phyloP scores from a whole-genome alignment of 2,329 filamentous ascomycete species.

The Coniella vitis region DNA sequence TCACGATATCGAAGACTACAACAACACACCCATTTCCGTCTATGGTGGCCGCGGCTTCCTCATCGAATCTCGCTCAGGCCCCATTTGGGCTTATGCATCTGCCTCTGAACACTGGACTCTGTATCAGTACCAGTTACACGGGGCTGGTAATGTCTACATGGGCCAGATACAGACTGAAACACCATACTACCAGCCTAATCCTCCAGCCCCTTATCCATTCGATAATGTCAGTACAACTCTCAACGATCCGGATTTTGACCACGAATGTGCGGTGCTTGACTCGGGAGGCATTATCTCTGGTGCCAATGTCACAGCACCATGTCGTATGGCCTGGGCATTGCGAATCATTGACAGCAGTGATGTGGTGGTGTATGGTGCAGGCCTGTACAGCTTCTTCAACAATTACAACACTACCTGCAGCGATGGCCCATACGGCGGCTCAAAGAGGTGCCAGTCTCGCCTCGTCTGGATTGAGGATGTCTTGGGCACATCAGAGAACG shows the following conservation, averaged over 20 bases:
- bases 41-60: slow-evolving; percentile 44
- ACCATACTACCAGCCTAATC: slow-evolving; percentile 64
- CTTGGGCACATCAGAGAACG: slow-evolving; percentile 9
- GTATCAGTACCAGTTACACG: slow-evolving; percentile 62
- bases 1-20: slow-evolving; percentile 44
- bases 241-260: slow-evolving; percentile 45
- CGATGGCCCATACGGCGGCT: slow-evolving; percentile 25
- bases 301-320: slow-evolving; percentile 28
- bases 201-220: slow-evolving; percentile 52
- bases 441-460: slow-evolving; percentile 38
- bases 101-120: slow-evolving; percentile 58
- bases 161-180: slow-evolving; percentile 64
- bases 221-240: slow-evolving; percentile 29
- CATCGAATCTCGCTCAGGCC: slow-evolving; percentile 35
- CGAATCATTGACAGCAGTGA: slow-evolving; percentile 49
- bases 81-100: slow-evolving; percentile 58
- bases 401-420: slow-evolving; percentile 50
- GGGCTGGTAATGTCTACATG: slow-evolving; percentile 54
- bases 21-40: slow-evolving; percentile 38
- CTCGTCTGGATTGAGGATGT: slow-evolving; percentile 26
- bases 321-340: slow-evolving; percentile 57
- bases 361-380: slow-evolving; percentile 53
- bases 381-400: slow-evolving; percentile 62
- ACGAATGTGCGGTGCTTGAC: slow-evolving; percentile 26
- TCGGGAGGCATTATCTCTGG: slow-evolving; percentile 1